Conservation (phyloP, 805 yeast genomes). For the Sugiyamaella qingdaonensis region DNA sequence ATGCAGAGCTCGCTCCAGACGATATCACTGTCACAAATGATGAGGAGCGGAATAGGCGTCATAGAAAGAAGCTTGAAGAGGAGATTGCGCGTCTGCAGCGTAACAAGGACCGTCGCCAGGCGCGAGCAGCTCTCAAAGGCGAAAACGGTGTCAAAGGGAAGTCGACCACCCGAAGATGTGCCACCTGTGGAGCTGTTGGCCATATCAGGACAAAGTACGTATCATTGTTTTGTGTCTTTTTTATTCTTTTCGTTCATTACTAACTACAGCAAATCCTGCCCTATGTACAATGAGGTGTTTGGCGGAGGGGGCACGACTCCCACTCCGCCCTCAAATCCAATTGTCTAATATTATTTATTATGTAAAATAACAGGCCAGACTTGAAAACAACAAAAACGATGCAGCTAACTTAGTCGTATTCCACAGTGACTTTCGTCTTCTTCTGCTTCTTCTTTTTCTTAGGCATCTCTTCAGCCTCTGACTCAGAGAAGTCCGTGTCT, state of each 20-base stretch:
- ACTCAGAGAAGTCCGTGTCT: constrained; percentile 24
- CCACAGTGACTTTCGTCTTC: constrained; percentile 27
- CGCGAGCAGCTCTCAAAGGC: constrained; percentile 48
- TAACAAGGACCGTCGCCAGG: constrained; percentile 61
- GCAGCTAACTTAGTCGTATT: constrained; percentile 4
- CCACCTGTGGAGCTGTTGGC: constrained; percentile 92
- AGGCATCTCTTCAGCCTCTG: constrained; percentile 20
- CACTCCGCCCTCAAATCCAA: constrained; percentile 5
- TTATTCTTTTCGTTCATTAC: constrained; percentile 4
- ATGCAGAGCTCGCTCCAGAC: constrained; percentile 59
- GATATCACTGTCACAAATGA: constrained; percentile 76
- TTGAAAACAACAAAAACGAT: background rate
- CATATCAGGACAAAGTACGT: constrained; percentile 77
- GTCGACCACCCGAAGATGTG: constrained; percentile 76
- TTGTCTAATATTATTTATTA: constrained; percentile 1
- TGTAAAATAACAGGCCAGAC: background rate
- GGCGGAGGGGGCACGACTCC: constrained; percentile 24
- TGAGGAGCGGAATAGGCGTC: constrained; percentile 73
- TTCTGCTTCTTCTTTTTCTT: constrained; percentile 19
- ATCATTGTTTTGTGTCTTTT: background rate
- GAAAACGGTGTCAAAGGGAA: constrained; percentile 54
- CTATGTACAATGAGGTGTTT: constrained; percentile 60
- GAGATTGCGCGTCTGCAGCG: constrained; percentile 79
- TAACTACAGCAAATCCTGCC: constrained; percentile 60
- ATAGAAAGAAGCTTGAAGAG: constrained; percentile 72